Conservation (phyloP, 257 asterid genomes). For the Solanum chilense region DNA sequence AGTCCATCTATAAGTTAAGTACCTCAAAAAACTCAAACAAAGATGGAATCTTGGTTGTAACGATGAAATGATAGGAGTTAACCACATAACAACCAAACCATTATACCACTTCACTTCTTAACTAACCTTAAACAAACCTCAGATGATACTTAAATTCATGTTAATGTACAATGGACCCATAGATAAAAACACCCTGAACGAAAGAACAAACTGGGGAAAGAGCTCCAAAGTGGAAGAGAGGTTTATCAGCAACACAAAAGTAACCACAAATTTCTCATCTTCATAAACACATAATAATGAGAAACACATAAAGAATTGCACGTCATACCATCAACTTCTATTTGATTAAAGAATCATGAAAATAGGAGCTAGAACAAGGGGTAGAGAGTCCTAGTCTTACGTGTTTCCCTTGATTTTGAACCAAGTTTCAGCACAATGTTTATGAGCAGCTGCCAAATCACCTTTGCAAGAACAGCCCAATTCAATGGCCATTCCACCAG, state of each 20-base stretch:
- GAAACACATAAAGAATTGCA: background rate
- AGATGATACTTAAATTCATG: background rate
- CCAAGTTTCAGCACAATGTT: constrained; percentile 51
- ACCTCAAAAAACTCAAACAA: background rate
- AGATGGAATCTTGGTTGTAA: background rate
- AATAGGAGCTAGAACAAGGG: background rate
- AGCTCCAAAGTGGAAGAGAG: background rate
- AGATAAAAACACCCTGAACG: background rate
- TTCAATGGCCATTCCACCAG: constrained; percentile 18
- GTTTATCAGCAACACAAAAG: background rate
- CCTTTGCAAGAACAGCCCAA: constrained; percentile 48
- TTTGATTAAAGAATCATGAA: background rate
- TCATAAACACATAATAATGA: background rate
- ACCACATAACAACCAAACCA: background rate
- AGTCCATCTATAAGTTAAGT: background rate
- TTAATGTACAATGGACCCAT: background rate
- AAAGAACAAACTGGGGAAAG: background rate
- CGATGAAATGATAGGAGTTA: background rate
- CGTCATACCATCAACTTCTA: background rate
- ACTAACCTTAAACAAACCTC: background rate
- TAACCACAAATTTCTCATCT: background rate
- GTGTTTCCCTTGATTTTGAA: constrained; percentile 42
- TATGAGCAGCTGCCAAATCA: constrained; percentile 45
- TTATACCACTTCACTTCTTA: background rate
- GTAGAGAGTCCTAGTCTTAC: constrained; percentile 16